Evolutionary conservation across 2,329 filamentous ascomycete genomes (phyloP), one percentile per base, ranked within the genome.

Genomic region (Juglanconis juglandina): DNA sequence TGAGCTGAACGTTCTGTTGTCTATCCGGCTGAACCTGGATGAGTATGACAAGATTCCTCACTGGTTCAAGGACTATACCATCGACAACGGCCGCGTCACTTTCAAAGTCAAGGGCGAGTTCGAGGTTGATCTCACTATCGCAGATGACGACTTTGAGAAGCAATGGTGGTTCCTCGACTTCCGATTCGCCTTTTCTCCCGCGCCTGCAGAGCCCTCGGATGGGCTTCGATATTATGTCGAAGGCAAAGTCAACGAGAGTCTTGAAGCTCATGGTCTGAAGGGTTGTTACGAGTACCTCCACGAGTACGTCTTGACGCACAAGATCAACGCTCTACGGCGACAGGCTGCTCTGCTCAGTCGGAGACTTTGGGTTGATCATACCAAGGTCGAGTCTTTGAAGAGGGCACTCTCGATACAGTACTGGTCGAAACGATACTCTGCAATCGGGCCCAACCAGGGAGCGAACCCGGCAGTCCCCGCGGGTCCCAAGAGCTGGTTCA

Each of bases 101-200:
- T 99, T 99, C 72, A 84, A 79, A 51, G 90, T 98, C 1, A 78
- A 85, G 3, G 85, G 85, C 56, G 94, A 98, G 72, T 97, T 97
- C 68, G 94, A 98, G 72, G 85, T 98, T 24, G 95, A 98, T 71
- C 82, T 99, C 55, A 93, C 92, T 1, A 90, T 98, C 64, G 91
- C 90, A 17, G 89, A 93, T 66, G 93, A 98, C 70, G 89, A 95
- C 65, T 85, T 87, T 17, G 80, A 87, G 37, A 89, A 90, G 57
- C 93, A 96, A 68, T 96, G 96, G 70, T 97, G 90, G 81, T 96
- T 98, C 70, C 90, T 98, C 63, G 93, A 98, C 72, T 87, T 98
- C 68, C 86, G 93, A 61, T 92, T 96, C 67, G 77, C 87, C 13
- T 99, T 96, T 71, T 81, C 79, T 8, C 94, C 94, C 1, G 81